A percentile compares a stretch with the other conserved stretches of the same genome.
Evolutionary conservation across 495 filamentous ascomycete genomes (phyloP).

Genomic region (Xylaria longipes): DNA sequence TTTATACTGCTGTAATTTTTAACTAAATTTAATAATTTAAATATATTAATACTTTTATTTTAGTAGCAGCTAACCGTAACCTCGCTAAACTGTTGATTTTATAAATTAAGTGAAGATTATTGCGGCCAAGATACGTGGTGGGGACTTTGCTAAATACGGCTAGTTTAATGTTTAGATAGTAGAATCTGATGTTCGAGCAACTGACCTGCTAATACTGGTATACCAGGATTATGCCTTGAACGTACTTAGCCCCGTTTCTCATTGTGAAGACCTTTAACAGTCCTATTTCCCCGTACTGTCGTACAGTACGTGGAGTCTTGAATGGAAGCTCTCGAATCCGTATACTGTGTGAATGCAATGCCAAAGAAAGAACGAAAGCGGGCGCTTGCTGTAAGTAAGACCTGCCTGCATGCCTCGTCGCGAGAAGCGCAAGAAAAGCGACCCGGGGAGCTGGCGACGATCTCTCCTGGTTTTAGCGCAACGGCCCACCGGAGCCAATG

Average conservation of each 20-base stretch:
- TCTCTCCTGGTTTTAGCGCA: slow-evolving; percentile 20
- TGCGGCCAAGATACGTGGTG: no score
- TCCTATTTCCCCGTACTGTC: background rate
- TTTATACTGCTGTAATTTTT: no score
- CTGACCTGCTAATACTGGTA: slow-evolving; percentile 6
- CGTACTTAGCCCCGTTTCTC: background rate
- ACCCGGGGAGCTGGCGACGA: slow-evolving; percentile 18
- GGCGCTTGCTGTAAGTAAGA: slow-evolving; percentile 4
- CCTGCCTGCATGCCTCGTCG: slow-evolving; percentile 12
- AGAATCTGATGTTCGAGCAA: no score
- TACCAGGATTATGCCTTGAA: background rate
- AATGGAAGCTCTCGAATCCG: background rate
- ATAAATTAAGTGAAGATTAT: no score
- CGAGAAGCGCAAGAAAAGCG: background rate
- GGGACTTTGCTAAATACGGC: no score
- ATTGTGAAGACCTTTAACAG: background rate
- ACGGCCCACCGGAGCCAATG: slow-evolving; percentile 7
- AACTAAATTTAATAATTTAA: no score
- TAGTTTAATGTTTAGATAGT: no score
- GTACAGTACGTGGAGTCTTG: background rate
- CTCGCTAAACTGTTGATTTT: no score
- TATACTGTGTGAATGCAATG: slow-evolving; percentile 13
- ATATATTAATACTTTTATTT: no score
- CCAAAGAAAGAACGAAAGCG: background rate
- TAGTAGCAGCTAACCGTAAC: no score